phyloP scores from a whole-genome alignment of 2,329 filamentous ascomycete species.

The Juglanconis oblonga region DNA sequence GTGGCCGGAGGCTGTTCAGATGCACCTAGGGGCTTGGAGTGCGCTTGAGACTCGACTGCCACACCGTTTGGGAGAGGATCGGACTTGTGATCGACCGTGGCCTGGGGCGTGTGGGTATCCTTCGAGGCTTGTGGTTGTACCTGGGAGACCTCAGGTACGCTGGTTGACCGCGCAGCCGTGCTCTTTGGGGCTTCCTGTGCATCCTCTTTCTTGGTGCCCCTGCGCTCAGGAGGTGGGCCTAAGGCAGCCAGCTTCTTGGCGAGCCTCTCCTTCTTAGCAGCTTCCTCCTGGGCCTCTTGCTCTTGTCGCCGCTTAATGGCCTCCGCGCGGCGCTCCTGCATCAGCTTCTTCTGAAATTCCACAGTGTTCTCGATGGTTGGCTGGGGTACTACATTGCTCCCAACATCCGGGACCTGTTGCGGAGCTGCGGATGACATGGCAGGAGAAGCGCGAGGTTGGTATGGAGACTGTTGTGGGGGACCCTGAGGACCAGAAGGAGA shows the following conservation, averaged over 20 bases:
- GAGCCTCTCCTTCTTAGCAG: slow-evolving; percentile 68
- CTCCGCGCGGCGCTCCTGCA: slow-evolving; percentile 67
- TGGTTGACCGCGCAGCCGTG: slow-evolving; percentile 29
- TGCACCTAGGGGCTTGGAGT: neutral
- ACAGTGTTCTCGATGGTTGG: slow-evolving; percentile 51
- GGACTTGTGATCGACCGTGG: slow-evolving; percentile 18
- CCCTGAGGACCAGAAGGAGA: slow-evolving; percentile 34
- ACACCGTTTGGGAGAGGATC: slow-evolving; percentile 19
- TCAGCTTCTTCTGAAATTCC: slow-evolving; percentile 66
- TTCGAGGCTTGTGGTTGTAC: slow-evolving; percentile 6
- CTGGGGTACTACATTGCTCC: slow-evolving; percentile 19
- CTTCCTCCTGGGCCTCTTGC: slow-evolving; percentile 69
- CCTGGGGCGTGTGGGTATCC: slow-evolving; percentile 22
- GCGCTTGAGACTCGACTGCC: slow-evolving; percentile 16
- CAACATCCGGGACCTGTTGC: slow-evolving; percentile 31
- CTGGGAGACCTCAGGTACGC: slow-evolving; percentile 4
- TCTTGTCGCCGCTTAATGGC: slow-evolving; percentile 67
- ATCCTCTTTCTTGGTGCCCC: slow-evolving; percentile 53
- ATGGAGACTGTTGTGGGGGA: slow-evolving; percentile 31
- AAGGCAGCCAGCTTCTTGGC: slow-evolving; percentile 69
- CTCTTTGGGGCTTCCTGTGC: slow-evolving; percentile 36
- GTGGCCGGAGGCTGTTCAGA: slow-evolving; percentile 21
- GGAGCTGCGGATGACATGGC: slow-evolving; percentile 38
- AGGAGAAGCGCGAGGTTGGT: slow-evolving; percentile 45
- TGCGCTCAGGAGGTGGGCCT: slow-evolving; percentile 61